Conservation (phyloP, 495 filamentous ascomycete species). For the Daldinia decipiens region DNA sequence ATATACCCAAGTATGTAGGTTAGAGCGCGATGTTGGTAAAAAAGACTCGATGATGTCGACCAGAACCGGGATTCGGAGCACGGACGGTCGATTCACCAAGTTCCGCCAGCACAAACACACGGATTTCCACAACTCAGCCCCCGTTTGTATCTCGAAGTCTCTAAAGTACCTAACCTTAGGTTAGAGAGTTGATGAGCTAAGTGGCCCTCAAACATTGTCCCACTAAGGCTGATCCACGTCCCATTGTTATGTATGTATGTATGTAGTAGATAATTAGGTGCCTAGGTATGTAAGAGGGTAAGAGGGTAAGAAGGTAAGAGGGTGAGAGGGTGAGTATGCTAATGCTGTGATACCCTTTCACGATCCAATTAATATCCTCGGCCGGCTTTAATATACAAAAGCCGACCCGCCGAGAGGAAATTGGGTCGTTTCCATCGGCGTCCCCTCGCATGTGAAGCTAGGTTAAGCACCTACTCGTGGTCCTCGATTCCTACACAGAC, state of each 20-base stretch:
- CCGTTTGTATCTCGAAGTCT: slow-evolving; percentile 19
- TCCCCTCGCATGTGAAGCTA: slow-evolving; percentile 3
- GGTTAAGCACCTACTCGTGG: no score
- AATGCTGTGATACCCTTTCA: slow-evolving; percentile 10
- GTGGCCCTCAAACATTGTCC: slow-evolving; percentile 5
- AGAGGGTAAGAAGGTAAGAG: no score
- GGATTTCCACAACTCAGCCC: slow-evolving; percentile 4
- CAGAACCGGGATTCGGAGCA: slow-evolving; percentile 29
- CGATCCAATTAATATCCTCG: slow-evolving; percentile 9
- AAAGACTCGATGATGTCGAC: neutral
- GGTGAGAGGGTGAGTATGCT: neutral
- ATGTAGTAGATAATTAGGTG: no score
- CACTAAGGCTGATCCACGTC: slow-evolving; percentile 17
- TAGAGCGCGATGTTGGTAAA: neutral
- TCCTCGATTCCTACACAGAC: slow-evolving; percentile 5
- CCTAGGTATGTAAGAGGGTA: no score
- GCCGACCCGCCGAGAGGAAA: slow-evolving; percentile 18
- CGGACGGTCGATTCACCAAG: slow-evolving; percentile 4
- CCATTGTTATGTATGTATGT: slow-evolving; percentile 6
- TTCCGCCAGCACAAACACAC: slow-evolving; percentile 1
- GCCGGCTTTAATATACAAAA: slow-evolving; percentile 23
- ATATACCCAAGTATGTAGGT: slow-evolving; percentile 4
- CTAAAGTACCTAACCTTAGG: slow-evolving; percentile 21
- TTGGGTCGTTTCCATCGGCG: slow-evolving; percentile 5
- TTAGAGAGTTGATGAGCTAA: slow-evolving; percentile 6